phyloP scores from a whole-genome alignment of 2,329 filamentous ascomycete genomes.

The Diaporthe batatas region DNA sequence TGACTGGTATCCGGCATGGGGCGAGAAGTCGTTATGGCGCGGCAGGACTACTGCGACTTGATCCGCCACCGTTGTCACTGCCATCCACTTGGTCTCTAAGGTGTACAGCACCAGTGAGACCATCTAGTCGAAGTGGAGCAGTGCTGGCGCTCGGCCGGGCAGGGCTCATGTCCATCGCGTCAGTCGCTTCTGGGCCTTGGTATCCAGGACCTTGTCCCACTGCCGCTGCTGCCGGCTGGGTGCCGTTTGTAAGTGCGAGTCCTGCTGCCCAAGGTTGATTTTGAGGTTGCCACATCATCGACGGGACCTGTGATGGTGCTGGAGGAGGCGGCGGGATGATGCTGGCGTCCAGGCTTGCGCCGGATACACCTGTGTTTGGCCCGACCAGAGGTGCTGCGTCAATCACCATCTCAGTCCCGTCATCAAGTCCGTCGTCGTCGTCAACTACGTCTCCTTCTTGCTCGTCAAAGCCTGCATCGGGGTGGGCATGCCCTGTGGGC shows the following conservation, averaged over 20 bases:
- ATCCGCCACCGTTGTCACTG: constrained; percentile 24
- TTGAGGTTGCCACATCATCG: constrained; percentile 35
- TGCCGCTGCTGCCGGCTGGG: constrained; percentile 9
- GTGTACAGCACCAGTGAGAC: constrained; percentile 15
- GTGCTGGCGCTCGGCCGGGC: constrained; percentile 34
- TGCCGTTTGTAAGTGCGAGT: constrained; percentile 24
- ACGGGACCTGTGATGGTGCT: constrained; percentile 19
- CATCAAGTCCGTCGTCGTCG: constrained; percentile 49
- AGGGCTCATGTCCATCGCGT: constrained; percentile 39
- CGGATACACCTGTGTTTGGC: constrained; percentile 10
- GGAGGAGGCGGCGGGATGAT: constrained; percentile 42
- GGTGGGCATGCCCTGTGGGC: constrained; percentile 32
- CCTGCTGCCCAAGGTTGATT: constrained; percentile 36
- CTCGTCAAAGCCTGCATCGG: constrained; percentile 56
- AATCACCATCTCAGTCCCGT: constrained; percentile 50
- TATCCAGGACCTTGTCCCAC: neutral
- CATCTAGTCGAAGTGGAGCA: constrained; percentile 35
- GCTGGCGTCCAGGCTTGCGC: constrained; percentile 37
- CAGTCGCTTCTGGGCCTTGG: constrained; percentile 24
- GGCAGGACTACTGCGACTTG: constrained; percentile 40
- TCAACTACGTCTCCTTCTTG: constrained; percentile 51
- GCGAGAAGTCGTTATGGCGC: constrained; percentile 11
- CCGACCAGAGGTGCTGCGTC: constrained; percentile 44
- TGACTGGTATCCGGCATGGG: neutral
- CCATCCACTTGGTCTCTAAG: constrained; percentile 20